These are phyloP conservation scores for Pleurotus cornucopiae DNA, from an alignment of 768 basidiomycete species.

Conservation along the genomic window DNA sequence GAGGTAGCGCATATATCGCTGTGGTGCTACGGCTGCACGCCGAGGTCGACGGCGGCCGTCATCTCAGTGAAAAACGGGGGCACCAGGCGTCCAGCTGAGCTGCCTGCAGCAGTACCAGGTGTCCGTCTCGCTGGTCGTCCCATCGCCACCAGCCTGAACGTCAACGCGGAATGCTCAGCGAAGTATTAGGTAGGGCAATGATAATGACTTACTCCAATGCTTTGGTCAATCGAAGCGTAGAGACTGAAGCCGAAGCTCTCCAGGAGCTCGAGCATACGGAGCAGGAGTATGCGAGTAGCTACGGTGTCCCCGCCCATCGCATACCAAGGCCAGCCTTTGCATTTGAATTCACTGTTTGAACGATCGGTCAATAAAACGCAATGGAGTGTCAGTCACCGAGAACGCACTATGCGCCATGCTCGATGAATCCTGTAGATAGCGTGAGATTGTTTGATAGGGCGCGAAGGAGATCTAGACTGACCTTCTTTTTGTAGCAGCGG, in stretches of 20 bases:
- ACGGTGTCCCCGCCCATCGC: not conserved
- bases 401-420: slow-evolving; percentile 2
- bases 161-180: not conserved
- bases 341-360: slow-evolving; percentile 5
- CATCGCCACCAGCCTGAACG: not conserved
- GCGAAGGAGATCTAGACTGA: too few relatives aligned
- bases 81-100: too few relatives aligned
- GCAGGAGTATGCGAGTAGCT: not conserved
- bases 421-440: not conserved
- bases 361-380: not conserved
- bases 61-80: too few relatives aligned
- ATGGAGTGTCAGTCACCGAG: not conserved
- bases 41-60: too few relatives aligned
- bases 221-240: slow-evolving; percentile 7
- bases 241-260: slow-evolving; percentile 5
- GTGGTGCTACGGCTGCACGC: too few relatives aligned
- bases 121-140: not conserved
- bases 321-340: slow-evolving; percentile 1
- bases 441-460: not conserved
- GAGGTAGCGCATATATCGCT: too few relatives aligned
- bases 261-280: slow-evolving; percentile 4
- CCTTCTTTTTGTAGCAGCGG: too few relatives aligned
- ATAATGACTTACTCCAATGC: not conserved
- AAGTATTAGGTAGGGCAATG: not conserved
- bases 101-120: not conserved